Conservation (phyloP, 2,329 filamentous ascomycete genomes). For the Colletotrichum theobromicola region DNA sequence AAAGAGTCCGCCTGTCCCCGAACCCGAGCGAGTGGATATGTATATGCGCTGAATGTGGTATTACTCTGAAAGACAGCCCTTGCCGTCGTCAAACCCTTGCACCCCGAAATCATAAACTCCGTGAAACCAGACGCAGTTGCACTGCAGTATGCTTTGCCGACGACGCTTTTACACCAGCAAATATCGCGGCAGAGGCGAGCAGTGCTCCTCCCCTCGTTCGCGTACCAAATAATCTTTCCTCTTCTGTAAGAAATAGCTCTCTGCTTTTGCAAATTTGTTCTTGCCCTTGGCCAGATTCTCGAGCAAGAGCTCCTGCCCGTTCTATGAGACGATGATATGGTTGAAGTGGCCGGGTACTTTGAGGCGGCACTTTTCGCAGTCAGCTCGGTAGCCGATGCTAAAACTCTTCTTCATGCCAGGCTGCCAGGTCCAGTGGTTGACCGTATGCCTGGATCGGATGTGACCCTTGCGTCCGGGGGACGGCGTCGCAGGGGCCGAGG, state of each 20-base stretch:
- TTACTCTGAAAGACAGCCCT: background rate
- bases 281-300: background rate
- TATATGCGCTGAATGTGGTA: slow-evolving; percentile 15
- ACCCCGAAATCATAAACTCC: background rate
- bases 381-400: slow-evolving; percentile 78
- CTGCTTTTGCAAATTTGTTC: background rate
- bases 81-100: background rate
- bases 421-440: slow-evolving; percentile 65
- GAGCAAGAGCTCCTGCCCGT: slow-evolving; percentile 15
- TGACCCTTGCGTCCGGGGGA: slow-evolving; percentile 60
- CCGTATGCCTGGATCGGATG: slow-evolving; percentile 62
- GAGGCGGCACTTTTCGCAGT: slow-evolving; percentile 78
- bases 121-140: background rate
- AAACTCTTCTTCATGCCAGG: slow-evolving; percentile 73
- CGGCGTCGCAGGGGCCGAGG: slow-evolving; percentile 34
- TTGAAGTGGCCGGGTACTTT: slow-evolving; percentile 83
- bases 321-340: slow-evolving; percentile 74
- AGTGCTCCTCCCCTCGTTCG: background rate
- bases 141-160: background rate
- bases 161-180: background rate
- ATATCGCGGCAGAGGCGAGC: background rate
- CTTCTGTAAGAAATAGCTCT: background rate
- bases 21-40: slow-evolving; percentile 8
- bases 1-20: background rate
- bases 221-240: background rate